Evolutionary conservation across 139 green algal species (phyloP).

Genomic region (Coelastrella sp.): DNA sequence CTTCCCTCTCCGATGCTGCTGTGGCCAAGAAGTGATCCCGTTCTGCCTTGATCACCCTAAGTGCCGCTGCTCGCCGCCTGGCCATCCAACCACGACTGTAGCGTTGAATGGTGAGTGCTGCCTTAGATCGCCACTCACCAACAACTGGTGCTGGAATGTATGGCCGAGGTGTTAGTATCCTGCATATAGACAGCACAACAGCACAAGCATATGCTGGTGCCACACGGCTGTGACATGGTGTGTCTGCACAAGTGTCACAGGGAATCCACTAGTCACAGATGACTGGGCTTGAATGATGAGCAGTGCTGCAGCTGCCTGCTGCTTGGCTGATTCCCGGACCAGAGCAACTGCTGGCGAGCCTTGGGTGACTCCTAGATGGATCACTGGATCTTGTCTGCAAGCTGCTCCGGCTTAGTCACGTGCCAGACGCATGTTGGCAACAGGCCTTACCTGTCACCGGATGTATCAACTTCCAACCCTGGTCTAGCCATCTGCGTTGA

Average conservation of each 20-base stretch:
- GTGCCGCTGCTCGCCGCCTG: conserved; percentile 58
- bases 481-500: conserved; percentile 84
- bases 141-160: conserved; percentile 77
- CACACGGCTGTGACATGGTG: too few species aligned
- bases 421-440: background rate
- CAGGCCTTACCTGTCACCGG: conserved; percentile 64
- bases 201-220: background rate
- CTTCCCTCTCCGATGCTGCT: conserved; percentile 31
- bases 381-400: background rate
- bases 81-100: conserved; percentile 72
- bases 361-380: too few species aligned
- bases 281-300: too few species aligned
- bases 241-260: too few species aligned
- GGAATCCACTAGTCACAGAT: too few species aligned
- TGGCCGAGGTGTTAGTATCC: conserved; percentile 51
- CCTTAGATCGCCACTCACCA: conserved; percentile 46
- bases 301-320: too few species aligned
- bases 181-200: conserved; percentile 2
- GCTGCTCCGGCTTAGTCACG: background rate
- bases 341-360: background rate
- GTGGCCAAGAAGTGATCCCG: conserved; percentile 65
- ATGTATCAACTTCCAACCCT: conserved; percentile 71
- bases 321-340: background rate
- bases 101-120: conserved; percentile 77
- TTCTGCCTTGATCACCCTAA: conserved; percentile 65